Percentiles rank a stretch among this genome's conserved stretches.
These are phyloP conservation scores for Penicillium sp. DNA, from an alignment of 2,329 filamentous ascomycete species.

Conservation along the genomic window DNA sequence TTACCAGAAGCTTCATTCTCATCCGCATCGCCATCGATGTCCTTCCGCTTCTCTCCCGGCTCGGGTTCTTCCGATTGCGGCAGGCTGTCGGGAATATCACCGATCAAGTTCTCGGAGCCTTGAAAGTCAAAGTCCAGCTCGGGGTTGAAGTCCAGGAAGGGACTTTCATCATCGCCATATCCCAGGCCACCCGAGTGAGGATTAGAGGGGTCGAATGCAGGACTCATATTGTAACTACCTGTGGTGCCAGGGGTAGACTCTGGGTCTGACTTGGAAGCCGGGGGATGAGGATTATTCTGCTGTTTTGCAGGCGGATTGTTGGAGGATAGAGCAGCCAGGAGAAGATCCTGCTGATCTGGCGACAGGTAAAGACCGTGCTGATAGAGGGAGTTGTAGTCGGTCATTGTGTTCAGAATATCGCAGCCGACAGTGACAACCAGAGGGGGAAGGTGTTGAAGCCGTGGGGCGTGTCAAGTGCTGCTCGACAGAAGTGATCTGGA, in stretches of 20 bases:
- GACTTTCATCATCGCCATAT: conserved; percentile 58
- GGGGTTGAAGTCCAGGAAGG: conserved; percentile 73
- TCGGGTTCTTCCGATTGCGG: no score
- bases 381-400: conserved; percentile 35
- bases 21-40: conserved; percentile 56
- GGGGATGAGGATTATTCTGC: no score
- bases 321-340: conserved; percentile 67
- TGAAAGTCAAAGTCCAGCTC: conserved; percentile 66
- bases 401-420: no score
- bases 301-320: conserved; percentile 47
- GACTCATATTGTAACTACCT: no score
- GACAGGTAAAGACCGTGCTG: conserved; percentile 59
- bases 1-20: conserved; percentile 57
- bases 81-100: no score
- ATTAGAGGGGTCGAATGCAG: no score
- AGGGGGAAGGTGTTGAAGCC: no score
- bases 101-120: conserved; percentile 62
- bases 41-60: conserved; percentile 58
- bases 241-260: conserved; percentile 18
- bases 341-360: conserved; percentile 64
- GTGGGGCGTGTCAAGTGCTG: no score
- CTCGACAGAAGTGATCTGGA: no score
- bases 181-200: conserved; percentile 35
- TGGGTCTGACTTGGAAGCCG: no score
- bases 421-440: no score